Percentiles rank a stretch among this genome's conserved stretches.
Conservation (phyloP, 2,329 filamentous ascomycete genomes). For the Scedosporium dehoogii region DNA sequence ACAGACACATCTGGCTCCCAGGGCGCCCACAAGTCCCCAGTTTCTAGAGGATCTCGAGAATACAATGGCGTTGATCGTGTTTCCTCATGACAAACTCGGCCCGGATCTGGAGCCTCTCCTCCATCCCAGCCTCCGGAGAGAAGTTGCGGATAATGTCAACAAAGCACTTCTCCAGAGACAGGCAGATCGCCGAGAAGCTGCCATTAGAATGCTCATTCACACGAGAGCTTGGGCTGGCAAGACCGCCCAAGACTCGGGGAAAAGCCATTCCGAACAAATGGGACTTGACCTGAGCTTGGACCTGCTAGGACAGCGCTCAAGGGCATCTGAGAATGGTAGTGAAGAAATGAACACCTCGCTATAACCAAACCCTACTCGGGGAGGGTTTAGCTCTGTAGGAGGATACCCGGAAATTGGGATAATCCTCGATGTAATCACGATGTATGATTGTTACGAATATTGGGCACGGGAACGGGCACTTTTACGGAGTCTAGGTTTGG, state of each 20-base stretch:
- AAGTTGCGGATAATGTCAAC: slow-evolving; percentile 84
- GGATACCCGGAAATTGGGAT: background rate
- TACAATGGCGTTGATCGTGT: slow-evolving; percentile 88
- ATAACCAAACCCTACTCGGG: background rate
- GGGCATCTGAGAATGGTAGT: slow-evolving; percentile 29
- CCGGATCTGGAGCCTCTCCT: slow-evolving; percentile 67
- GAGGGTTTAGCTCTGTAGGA: no score
- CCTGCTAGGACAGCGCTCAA: slow-evolving; percentile 16
- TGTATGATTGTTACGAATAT: slow-evolving; percentile 2
- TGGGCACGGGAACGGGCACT: background rate
- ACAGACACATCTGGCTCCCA: slow-evolving; percentile 74
- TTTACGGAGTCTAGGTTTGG: background rate
- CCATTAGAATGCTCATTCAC: slow-evolving; percentile 70
- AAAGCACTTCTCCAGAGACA: slow-evolving; percentile 72
- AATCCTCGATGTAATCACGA: background rate
- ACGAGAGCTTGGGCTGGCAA: slow-evolving; percentile 79
- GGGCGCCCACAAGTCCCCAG: slow-evolving; percentile 68
- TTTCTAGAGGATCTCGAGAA: slow-evolving; percentile 83
- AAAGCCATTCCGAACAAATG: slow-evolving; percentile 22
- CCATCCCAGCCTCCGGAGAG: slow-evolving; percentile 66
- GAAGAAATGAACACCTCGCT: slow-evolving; percentile 41
- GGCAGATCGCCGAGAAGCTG: slow-evolving; percentile 65
- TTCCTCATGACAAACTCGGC: slow-evolving; percentile 69
- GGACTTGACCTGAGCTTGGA: slow-evolving; percentile 28
- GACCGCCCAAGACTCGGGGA: slow-evolving; percentile 32